These are phyloP conservation scores for Porphyrellus cyaneotinctus DNA, from an alignment of 768 basidiomycete genomes.

Conservation along the genomic window DNA sequence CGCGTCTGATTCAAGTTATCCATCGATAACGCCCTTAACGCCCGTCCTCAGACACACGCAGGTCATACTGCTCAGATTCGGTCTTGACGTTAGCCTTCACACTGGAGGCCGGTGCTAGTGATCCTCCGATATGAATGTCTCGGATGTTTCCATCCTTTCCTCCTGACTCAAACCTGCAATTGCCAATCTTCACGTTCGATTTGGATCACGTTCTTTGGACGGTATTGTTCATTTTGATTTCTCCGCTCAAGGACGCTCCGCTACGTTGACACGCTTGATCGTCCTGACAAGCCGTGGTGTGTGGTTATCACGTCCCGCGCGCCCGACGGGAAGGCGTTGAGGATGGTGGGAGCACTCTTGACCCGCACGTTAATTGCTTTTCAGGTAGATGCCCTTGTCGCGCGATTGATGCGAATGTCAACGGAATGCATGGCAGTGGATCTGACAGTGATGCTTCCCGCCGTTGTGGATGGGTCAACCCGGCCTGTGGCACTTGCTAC, in stretches of 20 bases:
- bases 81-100: background rate
- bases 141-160: background rate
- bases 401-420: background rate
- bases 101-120: background rate
- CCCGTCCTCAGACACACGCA: background rate
- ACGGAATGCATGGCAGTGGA: background rate
- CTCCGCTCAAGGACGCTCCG: background rate
- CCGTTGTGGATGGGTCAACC: background rate
- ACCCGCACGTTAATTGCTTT: background rate
- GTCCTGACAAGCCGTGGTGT: background rate
- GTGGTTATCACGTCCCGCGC: background rate
- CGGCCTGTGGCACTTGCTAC: background rate
- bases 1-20: background rate
- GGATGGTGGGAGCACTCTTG: background rate
- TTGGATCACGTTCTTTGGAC: background rate
- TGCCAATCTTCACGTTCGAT: constrained; percentile 7
- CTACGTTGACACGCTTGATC: constrained; percentile 4
- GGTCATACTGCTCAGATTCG: background rate
- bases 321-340: background rate
- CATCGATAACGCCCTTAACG: background rate
- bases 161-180: background rate
- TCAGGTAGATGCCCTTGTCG: background rate
- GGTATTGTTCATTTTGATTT: constrained; percentile 5
- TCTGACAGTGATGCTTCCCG: background rate
- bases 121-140: constrained; percentile 15